Conservation (phyloP, 73 alveolate species). For the Paramecium octaurelia region DNA sequence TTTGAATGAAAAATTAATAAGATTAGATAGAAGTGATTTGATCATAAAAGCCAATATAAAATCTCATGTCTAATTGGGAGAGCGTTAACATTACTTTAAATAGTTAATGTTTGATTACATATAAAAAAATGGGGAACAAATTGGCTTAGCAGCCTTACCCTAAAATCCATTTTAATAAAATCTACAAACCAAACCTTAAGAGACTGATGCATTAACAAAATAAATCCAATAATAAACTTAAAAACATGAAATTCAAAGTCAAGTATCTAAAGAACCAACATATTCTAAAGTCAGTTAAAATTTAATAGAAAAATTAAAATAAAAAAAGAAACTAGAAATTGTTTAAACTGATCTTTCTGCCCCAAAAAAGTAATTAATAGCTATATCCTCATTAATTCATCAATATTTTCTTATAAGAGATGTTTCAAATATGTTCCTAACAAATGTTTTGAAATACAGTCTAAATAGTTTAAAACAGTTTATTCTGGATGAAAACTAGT, state of each 20-base stretch:
- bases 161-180: neutral
- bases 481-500: neutral
- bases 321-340: neutral
- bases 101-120: neutral
- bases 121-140: neutral
- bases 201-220: neutral
- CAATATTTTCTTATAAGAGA: neutral
- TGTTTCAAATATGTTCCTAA: neutral
- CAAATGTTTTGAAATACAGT: neutral
- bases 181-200: neutral
- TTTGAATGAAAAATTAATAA: neutral
- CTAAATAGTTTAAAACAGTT: neutral
- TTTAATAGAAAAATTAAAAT: neutral
- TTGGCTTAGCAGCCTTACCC: neutral
- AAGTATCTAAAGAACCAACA: neutral
- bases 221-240: neutral
- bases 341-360: neutral
- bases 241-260: neutral
- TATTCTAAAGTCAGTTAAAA: neutral
- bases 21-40: conserved; percentile 8
- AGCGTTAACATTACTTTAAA: neutral
- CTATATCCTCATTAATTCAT: neutral
- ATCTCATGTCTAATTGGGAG: neutral
- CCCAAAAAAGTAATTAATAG: neutral
- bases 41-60: neutral